These are phyloP conservation scores for Takashimella koratensis DNA, from an alignment of 1,284 basidiomycete genomes.

Conservation along the genomic window DNA sequence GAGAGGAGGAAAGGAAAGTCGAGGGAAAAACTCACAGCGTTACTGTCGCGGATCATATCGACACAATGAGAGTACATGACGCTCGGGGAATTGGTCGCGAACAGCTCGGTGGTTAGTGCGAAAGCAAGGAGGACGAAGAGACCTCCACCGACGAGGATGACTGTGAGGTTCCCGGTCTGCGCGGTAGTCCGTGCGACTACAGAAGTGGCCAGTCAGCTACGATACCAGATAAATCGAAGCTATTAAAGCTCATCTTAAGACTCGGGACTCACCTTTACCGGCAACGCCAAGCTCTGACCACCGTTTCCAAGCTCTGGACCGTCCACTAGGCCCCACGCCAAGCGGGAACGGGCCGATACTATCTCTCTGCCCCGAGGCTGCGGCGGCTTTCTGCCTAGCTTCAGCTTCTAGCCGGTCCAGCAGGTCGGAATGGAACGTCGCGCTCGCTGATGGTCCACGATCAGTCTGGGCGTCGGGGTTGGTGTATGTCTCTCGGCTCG, in stretches of 20 bases:
- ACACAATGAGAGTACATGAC: conserved; percentile 84
- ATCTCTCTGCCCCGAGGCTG: conserved; percentile 23
- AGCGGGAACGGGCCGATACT: conserved; percentile 75
- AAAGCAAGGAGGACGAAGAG: conserved; percentile 77
- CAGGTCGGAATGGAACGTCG: conserved; percentile 16
- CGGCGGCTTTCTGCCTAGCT: conserved; percentile 13
- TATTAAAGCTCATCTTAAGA: too few species aligned
- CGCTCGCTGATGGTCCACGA: too few species aligned
- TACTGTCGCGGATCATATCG: conserved; percentile 71
- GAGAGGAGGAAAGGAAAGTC: neutral
- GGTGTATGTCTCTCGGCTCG: neutral
- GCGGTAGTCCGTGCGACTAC: conserved; percentile 73
- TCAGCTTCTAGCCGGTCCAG: conserved; percentile 24
- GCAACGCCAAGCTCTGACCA: conserved; percentile 78
- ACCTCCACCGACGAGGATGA: conserved; percentile 78
- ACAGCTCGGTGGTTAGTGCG: conserved; percentile 79
- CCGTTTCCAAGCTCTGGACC: conserved; percentile 51
- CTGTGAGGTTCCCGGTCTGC: conserved; percentile 72
- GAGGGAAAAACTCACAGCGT: conserved; percentile 54
- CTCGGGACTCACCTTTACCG: conserved; percentile 79
- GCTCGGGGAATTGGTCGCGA: conserved; percentile 87
- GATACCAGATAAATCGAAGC: too few species aligned
- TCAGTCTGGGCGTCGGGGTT: neutral
- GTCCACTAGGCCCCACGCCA: conserved; percentile 59
- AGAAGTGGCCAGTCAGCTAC: conserved; percentile 6